Base-by-base conservation (phyloP, 768 basidiomycete species). In the Asterophora parasitica region DNA sequence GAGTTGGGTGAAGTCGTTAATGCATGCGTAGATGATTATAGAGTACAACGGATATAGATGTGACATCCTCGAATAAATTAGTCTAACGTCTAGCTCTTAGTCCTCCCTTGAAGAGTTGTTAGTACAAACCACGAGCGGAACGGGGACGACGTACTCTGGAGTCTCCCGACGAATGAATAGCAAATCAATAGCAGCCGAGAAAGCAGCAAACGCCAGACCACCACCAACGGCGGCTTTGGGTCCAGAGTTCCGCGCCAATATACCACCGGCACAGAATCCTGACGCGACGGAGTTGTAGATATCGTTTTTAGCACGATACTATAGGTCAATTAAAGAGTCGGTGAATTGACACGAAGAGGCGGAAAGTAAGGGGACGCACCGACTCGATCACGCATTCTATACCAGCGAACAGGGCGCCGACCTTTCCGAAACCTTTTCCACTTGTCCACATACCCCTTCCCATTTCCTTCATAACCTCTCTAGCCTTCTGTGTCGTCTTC, bases 241-340 rank as follows among this genome's bases (percentile, higher is more conserved):
- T 1, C 95, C 93, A 0, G 91, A 82, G 60, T 88, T 82, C 32
- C 90, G 78, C 8, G 93, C 94, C 3, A 97, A 79, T 15, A 96
- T 72, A 31, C 87, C 92, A 23, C 95, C 95, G 3, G 92, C 81
- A 4, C 93, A 63, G 63, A 95, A 92, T 1, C 95, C 95, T 5
- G 89, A 85, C 10, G 83, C 78, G 13, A 92, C 79, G 8, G 92
- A 87, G 63, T 98, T 98, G 47, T 82, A 85, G 57, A 97, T 89
- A 64, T 98, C 95, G 60, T 96, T 94, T 68, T 84, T 92, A 7
- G 92, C 94, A 37, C 95, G 92, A 67, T 96, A 98, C 94, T 96
- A 13, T 27, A 17, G 48, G 34, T 3, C 30, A 10, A 34, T 26
- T 23, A 35, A 31, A 37, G n/a, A 37, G 26, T 27, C 26, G 42